phyloP scores from a whole-genome alignment of 805 yeast genomes.

The Candida gorgasii region DNA sequence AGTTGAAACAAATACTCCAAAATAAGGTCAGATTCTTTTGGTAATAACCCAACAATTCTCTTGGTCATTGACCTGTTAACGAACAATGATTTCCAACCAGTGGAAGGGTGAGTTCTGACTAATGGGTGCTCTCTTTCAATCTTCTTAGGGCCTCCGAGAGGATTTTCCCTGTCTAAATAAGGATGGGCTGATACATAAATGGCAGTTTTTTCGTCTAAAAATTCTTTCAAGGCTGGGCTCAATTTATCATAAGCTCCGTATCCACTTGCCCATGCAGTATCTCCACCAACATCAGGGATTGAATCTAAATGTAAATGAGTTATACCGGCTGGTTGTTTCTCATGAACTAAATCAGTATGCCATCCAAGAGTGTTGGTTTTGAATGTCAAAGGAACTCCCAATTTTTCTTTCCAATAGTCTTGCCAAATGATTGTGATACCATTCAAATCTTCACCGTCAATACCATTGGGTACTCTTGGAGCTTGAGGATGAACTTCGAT shows the following conservation, averaged over 20 bases:
- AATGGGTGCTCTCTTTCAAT: slow-evolving; percentile 61
- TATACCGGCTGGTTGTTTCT: slow-evolving; percentile 37
- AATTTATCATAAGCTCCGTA: slow-evolving; percentile 58
- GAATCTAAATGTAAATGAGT: slow-evolving; percentile 40
- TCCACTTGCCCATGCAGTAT: slow-evolving; percentile 57
- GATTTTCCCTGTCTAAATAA: slow-evolving; percentile 44
- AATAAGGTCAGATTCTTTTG: slow-evolving; percentile 50
- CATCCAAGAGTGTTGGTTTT: slow-evolving; percentile 28
- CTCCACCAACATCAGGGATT: slow-evolving; percentile 53
- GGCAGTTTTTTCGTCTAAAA: slow-evolving; percentile 55
- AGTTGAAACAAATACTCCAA: slow-evolving; percentile 47
- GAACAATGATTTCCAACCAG: slow-evolving; percentile 60
- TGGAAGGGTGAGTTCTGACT: slow-evolving; percentile 64
- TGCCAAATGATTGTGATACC: slow-evolving; percentile 47
- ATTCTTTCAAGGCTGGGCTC: slow-evolving; percentile 50
- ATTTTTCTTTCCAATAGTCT: slow-evolving; percentile 30
- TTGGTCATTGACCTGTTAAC: slow-evolving; percentile 53
- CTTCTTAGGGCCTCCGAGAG: slow-evolving; percentile 47
- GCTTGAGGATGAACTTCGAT: slow-evolving; percentile 32
- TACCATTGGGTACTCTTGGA: slow-evolving; percentile 22
- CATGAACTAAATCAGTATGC: slow-evolving; percentile 41
- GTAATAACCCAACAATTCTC: slow-evolving; percentile 53
- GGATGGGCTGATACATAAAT: slow-evolving; percentile 43
- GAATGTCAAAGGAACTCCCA: slow-evolving; percentile 28
- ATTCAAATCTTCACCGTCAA: slow-evolving; percentile 16